Percentiles rank a stretch among this genome's conserved stretches.
Evolutionary conservation across 805 yeast genomes (phyloP).

Genomic region (Spathaspora sp.): DNA sequence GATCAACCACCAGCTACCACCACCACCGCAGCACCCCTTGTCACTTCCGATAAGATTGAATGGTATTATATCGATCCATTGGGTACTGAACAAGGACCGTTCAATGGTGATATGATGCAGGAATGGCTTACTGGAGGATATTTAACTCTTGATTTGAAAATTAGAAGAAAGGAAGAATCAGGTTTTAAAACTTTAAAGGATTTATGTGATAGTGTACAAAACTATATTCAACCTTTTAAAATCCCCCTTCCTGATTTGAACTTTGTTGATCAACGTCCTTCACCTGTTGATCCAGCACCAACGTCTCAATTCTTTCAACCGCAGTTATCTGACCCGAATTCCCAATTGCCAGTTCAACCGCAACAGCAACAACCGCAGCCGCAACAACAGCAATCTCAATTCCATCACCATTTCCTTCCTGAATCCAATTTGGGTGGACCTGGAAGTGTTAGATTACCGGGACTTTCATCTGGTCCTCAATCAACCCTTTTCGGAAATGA

Average conservation of each 20-base stretch:
- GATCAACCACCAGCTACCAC: neutral
- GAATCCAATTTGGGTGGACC: conserved; percentile 19
- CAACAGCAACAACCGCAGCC: neutral
- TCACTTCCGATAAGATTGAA: conserved; percentile 42
- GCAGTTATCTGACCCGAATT: neutral
- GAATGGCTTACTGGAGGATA: conserved; percentile 67
- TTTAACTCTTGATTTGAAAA: conserved; percentile 48
- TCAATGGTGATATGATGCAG: conserved; percentile 70
- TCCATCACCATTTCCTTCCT: conserved; percentile 23
- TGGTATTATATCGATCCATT: conserved; percentile 76
- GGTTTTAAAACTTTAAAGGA: conserved; percentile 49
- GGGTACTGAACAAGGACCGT: conserved; percentile 79
- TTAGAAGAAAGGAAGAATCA: conserved; percentile 58
- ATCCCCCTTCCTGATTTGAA: conserved; percentile 46
- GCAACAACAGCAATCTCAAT: conserved; percentile 17
- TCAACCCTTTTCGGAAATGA: conserved; percentile 21
- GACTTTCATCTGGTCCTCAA: conserved; percentile 8
- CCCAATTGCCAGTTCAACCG: conserved; percentile 1
- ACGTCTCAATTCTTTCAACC: neutral
- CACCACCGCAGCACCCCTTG: neutral
- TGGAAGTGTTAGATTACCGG: neutral
- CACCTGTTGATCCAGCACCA: conserved; percentile 2
- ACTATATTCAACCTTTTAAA: conserved; percentile 57
- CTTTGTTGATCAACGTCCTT: conserved; percentile 1
- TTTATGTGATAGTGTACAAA: conserved; percentile 47